These are phyloP conservation scores for Bryopsis sp. DNA, from an alignment of 139 green algal species.

Conservation along the genomic window DNA sequence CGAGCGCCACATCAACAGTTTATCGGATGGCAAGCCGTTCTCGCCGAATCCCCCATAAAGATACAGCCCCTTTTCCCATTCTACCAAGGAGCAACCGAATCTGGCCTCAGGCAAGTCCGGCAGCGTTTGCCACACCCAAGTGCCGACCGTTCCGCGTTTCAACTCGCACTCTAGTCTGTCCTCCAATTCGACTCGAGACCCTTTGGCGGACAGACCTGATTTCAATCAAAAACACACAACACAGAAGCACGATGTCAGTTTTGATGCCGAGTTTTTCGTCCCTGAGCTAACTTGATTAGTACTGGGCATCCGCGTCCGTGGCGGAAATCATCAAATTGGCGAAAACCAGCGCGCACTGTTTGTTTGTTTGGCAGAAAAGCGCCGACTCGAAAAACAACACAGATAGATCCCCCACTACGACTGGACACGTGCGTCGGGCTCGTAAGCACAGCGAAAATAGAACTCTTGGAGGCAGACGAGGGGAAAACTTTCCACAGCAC, in stretches of 20 bases:
- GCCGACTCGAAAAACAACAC: no score
- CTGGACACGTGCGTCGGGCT: no score
- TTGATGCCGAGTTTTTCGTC: no score
- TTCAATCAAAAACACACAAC: not conserved
- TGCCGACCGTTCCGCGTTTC: not conserved
- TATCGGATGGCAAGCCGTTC: not conserved
- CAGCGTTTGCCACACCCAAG: not conserved
- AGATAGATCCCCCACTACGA: no score
- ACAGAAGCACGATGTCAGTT: no score
- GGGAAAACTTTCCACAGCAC: not conserved
- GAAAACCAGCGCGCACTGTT: no score
- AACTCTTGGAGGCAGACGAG: no score
- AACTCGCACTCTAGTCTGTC: not conserved
- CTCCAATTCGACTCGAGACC: slow-evolving; percentile 3
- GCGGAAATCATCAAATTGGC: no score
- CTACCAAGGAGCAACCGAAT: slow-evolving; percentile 12
- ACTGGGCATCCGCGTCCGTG: no score
- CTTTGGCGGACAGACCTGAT: not conserved
- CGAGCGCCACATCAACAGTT: not conserved
- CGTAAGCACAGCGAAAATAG: no score
- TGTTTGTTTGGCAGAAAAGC: no score
- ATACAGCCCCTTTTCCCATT: not conserved
- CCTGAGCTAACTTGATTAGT: no score
- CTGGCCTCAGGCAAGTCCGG: not conserved
- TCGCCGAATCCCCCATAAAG: slow-evolving; percentile 5